phyloP scores from a whole-genome alignment of 352 stramenopile species.

The Phytophthora hybrid region DNA sequence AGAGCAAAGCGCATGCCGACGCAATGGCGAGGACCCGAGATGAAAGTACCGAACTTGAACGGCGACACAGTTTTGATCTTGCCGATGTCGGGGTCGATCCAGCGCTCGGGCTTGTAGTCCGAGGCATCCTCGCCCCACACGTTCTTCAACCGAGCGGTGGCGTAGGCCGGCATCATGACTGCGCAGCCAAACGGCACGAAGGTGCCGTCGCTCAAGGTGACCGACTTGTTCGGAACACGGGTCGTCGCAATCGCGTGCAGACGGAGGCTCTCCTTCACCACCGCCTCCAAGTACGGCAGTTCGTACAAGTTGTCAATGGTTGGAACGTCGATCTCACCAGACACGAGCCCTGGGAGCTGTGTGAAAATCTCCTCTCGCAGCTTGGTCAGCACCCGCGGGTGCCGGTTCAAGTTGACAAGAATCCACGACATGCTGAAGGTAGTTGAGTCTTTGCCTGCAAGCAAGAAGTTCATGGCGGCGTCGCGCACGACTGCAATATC shows the following conservation, averaged over 20 bases:
- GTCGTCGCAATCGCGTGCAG: constrained; percentile 54
- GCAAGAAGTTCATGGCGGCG: constrained; percentile 60
- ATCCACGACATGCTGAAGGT: constrained; percentile 51
- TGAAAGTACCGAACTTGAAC: constrained; percentile 69
- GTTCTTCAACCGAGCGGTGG: constrained; percentile 7
- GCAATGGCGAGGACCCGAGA: constrained; percentile 59
- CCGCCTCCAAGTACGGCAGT: constrained; percentile 61
- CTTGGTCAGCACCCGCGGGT: constrained; percentile 46
- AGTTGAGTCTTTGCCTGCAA: constrained; percentile 61
- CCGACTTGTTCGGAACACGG: constrained; percentile 42
- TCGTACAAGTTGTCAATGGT: constrained; percentile 46
- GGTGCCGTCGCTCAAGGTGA: constrained; percentile 56
- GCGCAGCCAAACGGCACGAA: constrained; percentile 13
- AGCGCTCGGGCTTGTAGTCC: constrained; percentile 15
- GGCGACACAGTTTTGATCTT: constrained; percentile 22
- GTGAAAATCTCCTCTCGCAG: constrained; percentile 51
- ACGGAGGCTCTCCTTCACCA: constrained; percentile 62
- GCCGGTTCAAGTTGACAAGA: constrained; percentile 51
- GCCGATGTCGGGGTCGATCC: constrained; percentile 13
- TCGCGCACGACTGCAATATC: constrained; percentile 37
- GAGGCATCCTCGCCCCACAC: constrained; percentile 15
- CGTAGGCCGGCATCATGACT: constrained; percentile 28
- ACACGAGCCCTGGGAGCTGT: constrained; percentile 30
- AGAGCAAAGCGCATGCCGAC: constrained; percentile 61
- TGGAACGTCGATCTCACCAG: constrained; percentile 25